phyloP scores from a whole-genome alignment of 2,329 filamentous ascomycete genomes.

The Calonectria multiphialidica region DNA sequence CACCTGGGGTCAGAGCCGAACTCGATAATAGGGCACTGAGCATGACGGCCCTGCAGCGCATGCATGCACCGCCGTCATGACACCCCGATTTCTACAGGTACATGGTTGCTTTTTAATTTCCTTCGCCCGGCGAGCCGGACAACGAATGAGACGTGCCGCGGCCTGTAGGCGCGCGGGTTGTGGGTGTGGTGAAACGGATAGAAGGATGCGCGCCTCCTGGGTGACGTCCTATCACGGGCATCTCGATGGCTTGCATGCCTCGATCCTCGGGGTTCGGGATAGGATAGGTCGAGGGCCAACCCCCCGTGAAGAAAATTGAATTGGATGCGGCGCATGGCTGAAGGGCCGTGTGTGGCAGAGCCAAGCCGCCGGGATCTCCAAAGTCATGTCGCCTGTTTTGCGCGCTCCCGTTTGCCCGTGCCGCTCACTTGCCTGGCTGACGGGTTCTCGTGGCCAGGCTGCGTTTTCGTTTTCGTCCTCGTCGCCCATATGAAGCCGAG shows the following conservation, averaged over 20 bases:
- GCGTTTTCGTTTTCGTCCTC: background rate
- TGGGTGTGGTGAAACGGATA: constrained; percentile 13
- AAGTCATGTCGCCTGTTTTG: background rate
- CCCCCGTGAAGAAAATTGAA: background rate
- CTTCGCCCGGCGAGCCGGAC: constrained; percentile 1
- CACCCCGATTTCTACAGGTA: background rate
- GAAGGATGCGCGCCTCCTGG: constrained; percentile 13
- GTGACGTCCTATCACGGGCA: background rate
- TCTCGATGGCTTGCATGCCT: background rate
- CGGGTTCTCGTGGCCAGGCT: constrained; percentile 1
- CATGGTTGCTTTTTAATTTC: background rate
- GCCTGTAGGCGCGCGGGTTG: background rate
- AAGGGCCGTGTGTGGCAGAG: background rate
- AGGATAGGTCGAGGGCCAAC: background rate
- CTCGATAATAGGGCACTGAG: background rate
- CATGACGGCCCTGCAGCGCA: constrained; percentile 13
- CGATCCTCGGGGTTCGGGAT: constrained; percentile 16
- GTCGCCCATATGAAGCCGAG: constrained; percentile 5
- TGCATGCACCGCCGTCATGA: constrained; percentile 19
- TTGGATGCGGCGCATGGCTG: background rate
- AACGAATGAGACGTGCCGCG: background rate
- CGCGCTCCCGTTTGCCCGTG: constrained; percentile 17
- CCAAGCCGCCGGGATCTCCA: constrained; percentile 12
- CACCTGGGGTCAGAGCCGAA: background rate
- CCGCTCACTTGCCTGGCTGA: constrained; percentile 4